Percentiles rank a stretch among this genome's conserved stretches.
Evolutionary conservation across 1,284 basidiomycete genomes (phyloP).

Genomic region (Trametes hirsuta): DNA sequence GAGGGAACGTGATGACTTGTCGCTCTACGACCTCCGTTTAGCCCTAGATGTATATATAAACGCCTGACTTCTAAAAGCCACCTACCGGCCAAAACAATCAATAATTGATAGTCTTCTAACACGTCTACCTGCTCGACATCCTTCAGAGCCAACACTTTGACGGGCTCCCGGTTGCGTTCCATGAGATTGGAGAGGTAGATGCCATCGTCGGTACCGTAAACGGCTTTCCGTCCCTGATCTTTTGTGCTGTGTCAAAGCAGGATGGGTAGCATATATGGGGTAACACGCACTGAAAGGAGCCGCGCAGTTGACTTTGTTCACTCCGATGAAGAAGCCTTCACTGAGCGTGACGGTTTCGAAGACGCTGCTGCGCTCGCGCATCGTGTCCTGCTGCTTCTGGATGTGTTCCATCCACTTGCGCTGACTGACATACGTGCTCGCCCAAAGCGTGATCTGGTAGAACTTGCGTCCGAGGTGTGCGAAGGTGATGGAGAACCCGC

Average conservation of each 20-base stretch:
- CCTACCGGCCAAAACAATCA: constrained; percentile 93
- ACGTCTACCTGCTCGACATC: constrained; percentile 97
- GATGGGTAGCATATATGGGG: not conserved
- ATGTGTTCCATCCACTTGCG: constrained; percentile 97
- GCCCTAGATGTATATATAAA: constrained; percentile 6
- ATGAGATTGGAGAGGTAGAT: constrained; percentile 92
- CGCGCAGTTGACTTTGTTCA: constrained; percentile 90
- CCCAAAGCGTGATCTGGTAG: constrained; percentile 94
- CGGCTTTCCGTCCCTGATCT: constrained; percentile 88
- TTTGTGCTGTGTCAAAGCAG: not conserved
- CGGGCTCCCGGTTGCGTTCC: constrained; percentile 78
- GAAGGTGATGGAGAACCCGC: constrained; percentile 92
- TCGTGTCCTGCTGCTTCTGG: constrained; percentile 83
- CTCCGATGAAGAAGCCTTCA: constrained; percentile 86
- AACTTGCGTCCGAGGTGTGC: constrained; percentile 92
- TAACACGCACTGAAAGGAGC: constrained; percentile 85
- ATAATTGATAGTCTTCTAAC: constrained; percentile 93
- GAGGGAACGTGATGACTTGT: constrained; percentile 94
- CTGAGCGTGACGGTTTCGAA: constrained; percentile 89
- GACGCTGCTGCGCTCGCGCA: constrained; percentile 84
- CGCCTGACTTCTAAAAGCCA: constrained; percentile 7
- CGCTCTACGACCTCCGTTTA: constrained; percentile 59
- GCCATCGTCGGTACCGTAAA: constrained; percentile 97
- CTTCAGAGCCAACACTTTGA: constrained; percentile 87
- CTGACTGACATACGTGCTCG: constrained; percentile 83